Evolutionary conservation across 2,329 filamentous ascomycete species (phyloP).

Genomic region (Tolypocladium ophioglossoides): DNA sequence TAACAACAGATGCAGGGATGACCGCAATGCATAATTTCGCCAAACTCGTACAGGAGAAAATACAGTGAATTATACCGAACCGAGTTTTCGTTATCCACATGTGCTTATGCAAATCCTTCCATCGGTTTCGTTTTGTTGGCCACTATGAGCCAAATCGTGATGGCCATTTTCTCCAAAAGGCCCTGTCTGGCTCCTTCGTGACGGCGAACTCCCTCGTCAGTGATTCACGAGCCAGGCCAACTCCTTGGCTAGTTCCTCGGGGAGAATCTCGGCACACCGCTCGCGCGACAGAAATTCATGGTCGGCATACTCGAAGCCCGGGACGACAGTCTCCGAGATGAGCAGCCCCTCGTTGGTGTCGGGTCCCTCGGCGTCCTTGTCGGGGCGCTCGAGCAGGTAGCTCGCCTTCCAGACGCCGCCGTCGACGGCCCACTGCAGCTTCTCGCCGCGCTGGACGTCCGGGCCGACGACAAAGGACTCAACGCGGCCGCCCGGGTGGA

Average conservation of each 20-base stretch:
- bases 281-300: conserved; percentile 52
- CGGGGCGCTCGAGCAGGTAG: conserved; percentile 34
- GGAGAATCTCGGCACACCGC: conserved; percentile 40
- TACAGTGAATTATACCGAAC: background rate
- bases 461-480: conserved; percentile 55
- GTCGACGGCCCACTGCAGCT: conserved; percentile 57
- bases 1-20: background rate
- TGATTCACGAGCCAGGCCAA: conserved; percentile 33
- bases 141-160: background rate
- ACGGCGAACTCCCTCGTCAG: background rate
- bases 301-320: conserved; percentile 57
- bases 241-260: conserved; percentile 34
- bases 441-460: conserved; percentile 47
- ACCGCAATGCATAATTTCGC: background rate
- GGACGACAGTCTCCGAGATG: conserved; percentile 58
- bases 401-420: conserved; percentile 58
- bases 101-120: background rate
- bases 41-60: background rate
- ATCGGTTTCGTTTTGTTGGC: background rate
- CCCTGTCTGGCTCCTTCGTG: background rate
- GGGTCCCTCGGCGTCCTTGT: conserved; percentile 19
- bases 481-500: conserved; percentile 47
- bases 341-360: conserved; percentile 38
- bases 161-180: background rate
- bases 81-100: background rate